Evolutionary conservation across 2,329 filamentous ascomycete species (phyloP).

Genomic region (Xylaria sp.): DNA sequence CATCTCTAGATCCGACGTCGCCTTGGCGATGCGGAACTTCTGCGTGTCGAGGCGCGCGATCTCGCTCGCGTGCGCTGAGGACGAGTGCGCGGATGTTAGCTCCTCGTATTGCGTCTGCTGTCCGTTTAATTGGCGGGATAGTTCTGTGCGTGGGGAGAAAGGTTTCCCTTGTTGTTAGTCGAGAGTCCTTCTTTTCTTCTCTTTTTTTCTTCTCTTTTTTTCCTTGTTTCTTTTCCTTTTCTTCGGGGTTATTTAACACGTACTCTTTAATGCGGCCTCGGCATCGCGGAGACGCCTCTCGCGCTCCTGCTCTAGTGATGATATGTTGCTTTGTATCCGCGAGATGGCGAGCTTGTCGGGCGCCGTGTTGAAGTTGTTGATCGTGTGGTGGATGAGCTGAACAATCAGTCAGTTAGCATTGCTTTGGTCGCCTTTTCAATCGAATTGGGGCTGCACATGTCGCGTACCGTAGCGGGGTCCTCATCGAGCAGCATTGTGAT

Average conservation of each 20-base stretch:
- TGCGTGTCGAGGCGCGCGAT: slow-evolving; percentile 90
- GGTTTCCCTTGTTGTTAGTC: slow-evolving; percentile 15
- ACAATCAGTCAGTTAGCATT: slow-evolving; percentile 23
- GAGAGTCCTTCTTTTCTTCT: background rate
- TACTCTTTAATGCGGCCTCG: slow-evolving; percentile 73
- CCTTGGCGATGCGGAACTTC: slow-evolving; percentile 95
- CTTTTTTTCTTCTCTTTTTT: background rate
- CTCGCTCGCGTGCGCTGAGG: slow-evolving; percentile 81
- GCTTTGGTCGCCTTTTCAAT: background rate
- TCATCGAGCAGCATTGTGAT: slow-evolving; percentile 91
- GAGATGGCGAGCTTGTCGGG: slow-evolving; percentile 87
- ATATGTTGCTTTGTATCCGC: slow-evolving; percentile 85
- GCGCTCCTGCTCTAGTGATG: slow-evolving; percentile 85
- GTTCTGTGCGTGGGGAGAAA: slow-evolving; percentile 58
- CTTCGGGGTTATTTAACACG: slow-evolving; percentile 19
- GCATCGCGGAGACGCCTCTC: slow-evolving; percentile 79
- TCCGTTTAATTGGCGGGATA: slow-evolving; percentile 80
- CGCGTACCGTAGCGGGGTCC: slow-evolving; percentile 82
- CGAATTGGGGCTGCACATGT: background rate
- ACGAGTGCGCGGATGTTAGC: slow-evolving; percentile 78
- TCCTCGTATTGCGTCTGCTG: slow-evolving; percentile 81
- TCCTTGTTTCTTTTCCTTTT: background rate
- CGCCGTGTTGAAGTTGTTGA: slow-evolving; percentile 93
- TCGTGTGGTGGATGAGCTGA: slow-evolving; percentile 90
- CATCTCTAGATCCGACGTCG: slow-evolving; percentile 87